Conservation (phyloP, 2,329 filamentous ascomycete genomes). For the Talaromyces sp. region DNA sequence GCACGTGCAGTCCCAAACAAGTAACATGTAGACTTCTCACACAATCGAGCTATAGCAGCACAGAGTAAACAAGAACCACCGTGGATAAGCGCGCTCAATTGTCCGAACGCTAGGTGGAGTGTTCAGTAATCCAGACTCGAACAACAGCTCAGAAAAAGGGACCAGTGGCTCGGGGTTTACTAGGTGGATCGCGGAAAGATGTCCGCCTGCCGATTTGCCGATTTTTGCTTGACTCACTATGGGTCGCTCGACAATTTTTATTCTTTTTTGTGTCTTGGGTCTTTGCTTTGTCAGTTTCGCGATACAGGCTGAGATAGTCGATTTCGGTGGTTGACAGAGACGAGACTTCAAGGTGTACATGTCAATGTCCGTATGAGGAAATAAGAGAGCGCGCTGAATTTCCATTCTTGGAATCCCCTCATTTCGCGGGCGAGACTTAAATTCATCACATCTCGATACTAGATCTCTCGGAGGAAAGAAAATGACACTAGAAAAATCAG, state of each 20-base stretch:
- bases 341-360: neutral
- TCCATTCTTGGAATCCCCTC: neutral
- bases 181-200: constrained; percentile 1
- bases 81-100: too few species aligned
- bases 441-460: neutral
- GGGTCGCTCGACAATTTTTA: neutral
- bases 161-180: neutral
- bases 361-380: neutral
- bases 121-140: neutral
- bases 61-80: too few species aligned
- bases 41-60: too few species aligned
- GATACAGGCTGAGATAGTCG: neutral
- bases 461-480: neutral
- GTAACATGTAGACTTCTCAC: too few species aligned
- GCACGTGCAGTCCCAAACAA: too few species aligned
- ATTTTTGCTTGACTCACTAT: neutral
- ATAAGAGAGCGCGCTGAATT: neutral
- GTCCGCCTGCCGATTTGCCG: constrained; percentile 9
- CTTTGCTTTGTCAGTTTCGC: neutral
- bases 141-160: too few species aligned
- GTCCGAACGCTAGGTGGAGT: too few species aligned
- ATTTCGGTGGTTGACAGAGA: neutral
- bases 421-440: neutral
- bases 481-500: neutral
- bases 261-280: neutral